A percentile compares a stretch with the other conserved stretches of the same genome.
phyloP scores from a whole-genome alignment of 805 yeast genomes.

The Candida piceae region DNA sequence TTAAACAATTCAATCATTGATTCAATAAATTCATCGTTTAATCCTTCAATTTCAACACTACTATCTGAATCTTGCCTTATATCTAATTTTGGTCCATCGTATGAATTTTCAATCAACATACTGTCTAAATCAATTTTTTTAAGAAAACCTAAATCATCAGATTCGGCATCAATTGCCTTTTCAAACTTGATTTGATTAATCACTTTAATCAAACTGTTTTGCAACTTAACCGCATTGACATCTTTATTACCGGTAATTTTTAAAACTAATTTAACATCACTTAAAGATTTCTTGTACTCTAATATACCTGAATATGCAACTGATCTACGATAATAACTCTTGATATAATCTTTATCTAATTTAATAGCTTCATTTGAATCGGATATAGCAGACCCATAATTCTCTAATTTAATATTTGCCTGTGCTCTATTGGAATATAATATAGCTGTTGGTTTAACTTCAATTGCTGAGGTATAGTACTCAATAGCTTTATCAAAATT shows the following conservation, averaged over 20 bases:
- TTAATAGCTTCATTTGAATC: conserved; percentile 73
- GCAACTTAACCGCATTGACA: conserved; percentile 54
- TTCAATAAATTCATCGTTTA: conserved; percentile 54
- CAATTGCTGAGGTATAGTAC: conserved; percentile 71
- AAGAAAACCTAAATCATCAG: conserved; percentile 48
- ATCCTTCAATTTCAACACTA: conserved; percentile 33
- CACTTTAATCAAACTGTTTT: conserved; percentile 57
- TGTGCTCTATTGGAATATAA: conserved; percentile 86
- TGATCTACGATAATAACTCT: conserved; percentile 86
- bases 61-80: conserved; percentile 33
- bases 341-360: conserved; percentile 60
- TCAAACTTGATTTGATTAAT: conserved; percentile 76
- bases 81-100: conserved; percentile 54
- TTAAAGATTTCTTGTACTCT: conserved; percentile 67
- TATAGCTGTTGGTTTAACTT: conserved; percentile 54
- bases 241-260: conserved; percentile 58
- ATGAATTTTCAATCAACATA: conserved; percentile 46
- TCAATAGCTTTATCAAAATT: conserved; percentile 61
- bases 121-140: conserved; percentile 43
- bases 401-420: conserved; percentile 80
- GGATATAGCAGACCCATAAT: conserved; percentile 77
- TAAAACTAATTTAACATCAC: conserved; percentile 62
- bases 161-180: conserved; percentile 65
- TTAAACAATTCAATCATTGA: conserved; percentile 68
- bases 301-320: conserved; percentile 72